Base-by-base conservation (phyloP, 768 basidiomycete genomes). In the Lactarius indigo region DNA sequence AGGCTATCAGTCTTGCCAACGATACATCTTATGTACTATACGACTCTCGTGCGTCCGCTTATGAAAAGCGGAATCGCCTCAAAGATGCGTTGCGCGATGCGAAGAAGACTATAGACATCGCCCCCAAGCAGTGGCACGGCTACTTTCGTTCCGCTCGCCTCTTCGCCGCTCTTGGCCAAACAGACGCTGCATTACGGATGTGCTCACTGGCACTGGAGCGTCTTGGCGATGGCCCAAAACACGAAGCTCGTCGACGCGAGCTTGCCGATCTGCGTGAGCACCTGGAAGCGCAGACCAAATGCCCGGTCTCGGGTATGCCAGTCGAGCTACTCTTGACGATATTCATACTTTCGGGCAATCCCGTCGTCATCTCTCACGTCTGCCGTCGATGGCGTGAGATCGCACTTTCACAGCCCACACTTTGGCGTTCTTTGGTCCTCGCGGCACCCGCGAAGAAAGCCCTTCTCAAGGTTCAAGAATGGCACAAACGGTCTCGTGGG, bases 41-140 rank as follows among this genome's bases (percentile, higher is more conserved):
- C 66, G 93, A 94, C 71, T 90, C 89, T 33, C 85, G 93, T 18
- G 89, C 92, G 0, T 87, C 88, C 0, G 83, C 85, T 5, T 82
- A 87, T 70, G 85, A 89, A 72, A 87, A 83, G 69, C 81, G 91
- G 3, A 84, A 81, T 9, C 81, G 82, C 50, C 70, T 76, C 44
- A 90, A 87, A 69, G 85, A 87, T 18, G 91, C 91, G 0, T 79
- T 95, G 5, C 78, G 77, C 17, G 92, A 95, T 72, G 85, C 88
- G 10, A 88, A 84, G 73, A 77, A 75, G 52, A 87, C 86, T 18
- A 90, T 94, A 57, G 82, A 87, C 65, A 78, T 89, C 5, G 85
- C 86, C 2, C 90, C 90, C 2, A 76, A 84, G 10, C 82, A 82
- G 54, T 90, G 88, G 87, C 90, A 92, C 74, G 91, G 91, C 23